A percentile compares a stretch with the other conserved stretches of the same genome.
Conservation (phyloP, 768 basidiomycete genomes). For the Tulasnella sp. region DNA sequence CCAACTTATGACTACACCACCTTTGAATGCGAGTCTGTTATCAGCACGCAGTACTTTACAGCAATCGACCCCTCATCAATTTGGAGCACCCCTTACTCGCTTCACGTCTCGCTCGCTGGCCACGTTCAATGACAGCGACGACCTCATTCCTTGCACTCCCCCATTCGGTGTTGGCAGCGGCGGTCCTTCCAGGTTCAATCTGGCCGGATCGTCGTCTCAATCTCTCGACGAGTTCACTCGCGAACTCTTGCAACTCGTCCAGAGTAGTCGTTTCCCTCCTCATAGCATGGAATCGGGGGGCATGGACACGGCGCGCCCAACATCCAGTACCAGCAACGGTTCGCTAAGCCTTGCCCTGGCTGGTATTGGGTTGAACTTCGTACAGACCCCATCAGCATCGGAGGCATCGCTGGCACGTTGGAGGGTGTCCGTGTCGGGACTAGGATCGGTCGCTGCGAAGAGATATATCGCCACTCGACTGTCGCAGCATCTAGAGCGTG, state of each 20-base stretch:
- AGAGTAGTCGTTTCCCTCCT: too few species aligned
- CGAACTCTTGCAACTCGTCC: not conserved
- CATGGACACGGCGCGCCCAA: not conserved
- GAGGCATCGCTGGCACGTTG: not conserved
- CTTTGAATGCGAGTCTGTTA: not conserved
- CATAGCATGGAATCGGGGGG: not conserved
- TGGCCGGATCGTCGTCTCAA: not conserved
- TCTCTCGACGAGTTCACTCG: conserved; percentile 1
- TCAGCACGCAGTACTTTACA: not conserved
- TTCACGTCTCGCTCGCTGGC: not conserved
- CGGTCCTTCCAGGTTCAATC: too few species aligned
- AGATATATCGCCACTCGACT: not conserved
- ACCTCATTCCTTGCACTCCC: too few species aligned
- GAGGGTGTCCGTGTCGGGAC: not conserved
- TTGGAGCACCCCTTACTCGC: not conserved
- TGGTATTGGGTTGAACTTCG: not conserved
- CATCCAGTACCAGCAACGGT: not conserved
- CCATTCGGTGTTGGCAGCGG: not conserved
- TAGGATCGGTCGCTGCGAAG: not conserved
- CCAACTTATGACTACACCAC: not conserved
- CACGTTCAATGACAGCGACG: not conserved
- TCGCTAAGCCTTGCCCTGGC: not conserved
- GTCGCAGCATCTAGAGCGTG: too few species aligned
- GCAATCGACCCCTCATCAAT: not conserved
- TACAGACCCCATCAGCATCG: not conserved